phyloP scores from a whole-genome alignment of 73 alveolate species.

The Stentor coeruleus region DNA sequence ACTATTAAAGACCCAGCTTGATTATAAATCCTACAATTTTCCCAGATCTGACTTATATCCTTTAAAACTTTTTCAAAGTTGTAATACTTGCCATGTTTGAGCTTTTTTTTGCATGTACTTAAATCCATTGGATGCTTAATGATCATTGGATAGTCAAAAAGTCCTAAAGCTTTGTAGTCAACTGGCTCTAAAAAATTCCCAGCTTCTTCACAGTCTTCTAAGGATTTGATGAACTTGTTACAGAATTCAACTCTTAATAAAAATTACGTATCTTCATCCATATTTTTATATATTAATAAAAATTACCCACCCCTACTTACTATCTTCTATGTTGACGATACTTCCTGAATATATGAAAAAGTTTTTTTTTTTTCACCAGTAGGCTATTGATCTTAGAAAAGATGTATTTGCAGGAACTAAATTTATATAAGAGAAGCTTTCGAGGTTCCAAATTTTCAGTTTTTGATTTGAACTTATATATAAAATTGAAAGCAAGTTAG shows the following conservation, averaged over 20 bases:
- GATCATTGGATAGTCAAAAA: constrained; percentile 37
- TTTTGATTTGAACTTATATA: too few species aligned
- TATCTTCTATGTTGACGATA: too few species aligned
- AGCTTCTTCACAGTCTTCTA: not conserved
- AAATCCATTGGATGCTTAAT: constrained; percentile 39
- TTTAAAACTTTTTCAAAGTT: constrained; percentile 13
- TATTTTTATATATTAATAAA: too few species aligned
- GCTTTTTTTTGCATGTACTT: constrained; percentile 26
- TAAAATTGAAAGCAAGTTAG: too few species aligned
- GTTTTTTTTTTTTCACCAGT: too few species aligned
- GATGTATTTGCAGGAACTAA: too few species aligned
- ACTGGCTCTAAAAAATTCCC: constrained; percentile 35
- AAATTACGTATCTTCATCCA: not conserved
- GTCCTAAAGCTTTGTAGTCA: constrained; percentile 24
- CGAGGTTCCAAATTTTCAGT: too few species aligned
- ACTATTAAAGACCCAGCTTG: constrained; percentile 36
- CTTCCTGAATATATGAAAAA: too few species aligned
- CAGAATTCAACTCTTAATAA: not conserved
- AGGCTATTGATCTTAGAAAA: too few species aligned
- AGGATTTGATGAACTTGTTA: not conserved
- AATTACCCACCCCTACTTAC: too few species aligned
- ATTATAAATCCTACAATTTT: constrained; percentile 36
- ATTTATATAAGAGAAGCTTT: too few species aligned
- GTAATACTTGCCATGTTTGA: constrained; percentile 26
- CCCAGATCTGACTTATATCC: constrained; percentile 27